Evolutionary conservation across 208 protist species (phyloP).

Genomic region (Phytomonas sp.): DNA sequence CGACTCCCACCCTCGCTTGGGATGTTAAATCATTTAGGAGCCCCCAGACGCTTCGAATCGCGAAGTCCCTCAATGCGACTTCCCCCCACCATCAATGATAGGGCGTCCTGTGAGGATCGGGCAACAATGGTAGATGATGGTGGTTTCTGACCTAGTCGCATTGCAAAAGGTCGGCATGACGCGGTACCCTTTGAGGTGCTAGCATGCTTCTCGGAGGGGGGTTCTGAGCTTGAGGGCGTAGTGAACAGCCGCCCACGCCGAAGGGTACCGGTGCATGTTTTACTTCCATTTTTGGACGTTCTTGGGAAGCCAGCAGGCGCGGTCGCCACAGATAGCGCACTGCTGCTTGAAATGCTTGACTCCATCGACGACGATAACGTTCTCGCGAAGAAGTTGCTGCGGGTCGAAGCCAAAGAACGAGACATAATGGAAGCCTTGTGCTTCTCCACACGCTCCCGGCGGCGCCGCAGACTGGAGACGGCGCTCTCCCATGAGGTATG

Average conservation of each 20-base stretch:
- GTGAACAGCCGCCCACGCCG: constrained; percentile 28
- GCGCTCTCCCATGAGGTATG: constrained; percentile 86
- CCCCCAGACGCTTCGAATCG: background rate
- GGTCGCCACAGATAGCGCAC: constrained; percentile 23
- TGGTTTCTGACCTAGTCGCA: background rate
- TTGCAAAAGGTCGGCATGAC: background rate
- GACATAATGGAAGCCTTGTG: constrained; percentile 30
- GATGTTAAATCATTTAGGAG: background rate
- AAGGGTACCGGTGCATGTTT: constrained; percentile 22
- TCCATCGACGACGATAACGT: constrained; percentile 12
- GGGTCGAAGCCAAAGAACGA: constrained; percentile 37
- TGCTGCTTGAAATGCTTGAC: constrained; percentile 10
- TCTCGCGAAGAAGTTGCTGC: constrained; percentile 31
- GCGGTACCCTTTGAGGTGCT: background rate
- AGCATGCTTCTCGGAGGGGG: background rate
- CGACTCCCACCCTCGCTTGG: background rate
- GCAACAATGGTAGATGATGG: background rate
- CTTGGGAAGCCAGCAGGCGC: constrained; percentile 26
- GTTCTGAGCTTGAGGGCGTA: background rate
- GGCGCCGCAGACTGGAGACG: constrained; percentile 20
- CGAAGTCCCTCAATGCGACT: background rate
- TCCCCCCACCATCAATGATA: background rate
- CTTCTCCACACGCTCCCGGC: constrained; percentile 31
- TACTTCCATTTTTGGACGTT: constrained; percentile 24
- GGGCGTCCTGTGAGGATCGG: background rate